Evolutionary conservation across 75 land plant genomes (phyloP).

Genomic region (Sequoiadendron giganteum): DNA sequence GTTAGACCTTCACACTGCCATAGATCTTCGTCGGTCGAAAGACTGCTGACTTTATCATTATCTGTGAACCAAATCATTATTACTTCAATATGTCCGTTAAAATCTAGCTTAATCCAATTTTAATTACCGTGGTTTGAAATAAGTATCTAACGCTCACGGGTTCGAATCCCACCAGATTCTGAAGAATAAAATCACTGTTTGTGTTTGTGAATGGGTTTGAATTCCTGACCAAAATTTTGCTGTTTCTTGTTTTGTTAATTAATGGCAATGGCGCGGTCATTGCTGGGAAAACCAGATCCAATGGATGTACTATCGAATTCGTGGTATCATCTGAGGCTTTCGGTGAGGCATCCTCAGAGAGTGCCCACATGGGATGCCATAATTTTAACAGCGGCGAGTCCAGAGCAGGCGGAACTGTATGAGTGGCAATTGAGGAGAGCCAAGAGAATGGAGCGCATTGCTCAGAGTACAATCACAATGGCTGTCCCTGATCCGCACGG

Average conservation of each 20-base stretch:
- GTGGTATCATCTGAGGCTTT: conserved; percentile 82
- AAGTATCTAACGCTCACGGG: background rate
- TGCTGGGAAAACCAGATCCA: conserved; percentile 32
- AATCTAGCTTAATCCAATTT: background rate
- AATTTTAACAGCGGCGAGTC: conserved; percentile 92
- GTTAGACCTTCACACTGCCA: background rate
- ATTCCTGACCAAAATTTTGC: background rate
- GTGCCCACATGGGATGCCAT: conserved; percentile 98
- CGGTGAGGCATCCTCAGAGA: conserved; percentile 73
- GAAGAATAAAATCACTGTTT: background rate
- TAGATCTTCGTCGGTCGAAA: background rate
- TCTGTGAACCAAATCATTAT: background rate
- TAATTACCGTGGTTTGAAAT: background rate
- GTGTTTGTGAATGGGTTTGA: background rate
- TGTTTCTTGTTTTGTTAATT: background rate
- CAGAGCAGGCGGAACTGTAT: conserved; percentile 90
- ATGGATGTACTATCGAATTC: conserved; percentile 51
- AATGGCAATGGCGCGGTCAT: conserved; percentile 10
- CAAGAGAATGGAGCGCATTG: conserved; percentile 67
- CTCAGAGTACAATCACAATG: conserved; percentile 62
- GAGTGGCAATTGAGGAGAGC: conserved; percentile 80
- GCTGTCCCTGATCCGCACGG: conserved; percentile 95
- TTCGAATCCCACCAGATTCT: background rate
- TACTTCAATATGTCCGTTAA: background rate
- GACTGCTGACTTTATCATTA: background rate